These are phyloP conservation scores for Leccinum ochraceum DNA, from an alignment of 768 basidiomycete genomes.

Conservation along the genomic window DNA sequence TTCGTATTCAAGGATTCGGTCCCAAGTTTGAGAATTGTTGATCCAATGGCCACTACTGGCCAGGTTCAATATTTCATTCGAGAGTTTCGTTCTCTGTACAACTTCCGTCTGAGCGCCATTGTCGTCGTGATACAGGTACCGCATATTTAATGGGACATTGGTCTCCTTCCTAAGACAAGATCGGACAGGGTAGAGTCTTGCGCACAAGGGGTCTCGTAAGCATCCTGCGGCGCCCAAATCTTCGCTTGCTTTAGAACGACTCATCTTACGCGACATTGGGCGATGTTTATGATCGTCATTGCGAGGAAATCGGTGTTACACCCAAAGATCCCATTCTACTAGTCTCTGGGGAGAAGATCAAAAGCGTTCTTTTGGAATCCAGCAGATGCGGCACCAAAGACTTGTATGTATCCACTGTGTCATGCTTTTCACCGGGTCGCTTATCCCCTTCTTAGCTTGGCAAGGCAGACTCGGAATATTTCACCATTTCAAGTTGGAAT, in stretches of 20 bases:
- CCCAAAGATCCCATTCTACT: slow-evolving; percentile 89
- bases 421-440: background rate
- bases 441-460: slow-evolving; percentile 43
- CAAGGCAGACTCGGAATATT: slow-evolving; percentile 55
- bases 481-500: slow-evolving; percentile 58
- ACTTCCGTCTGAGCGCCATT: slow-evolving; percentile 79
- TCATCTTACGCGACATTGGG: slow-evolving; percentile 87
- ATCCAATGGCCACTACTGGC: slow-evolving; percentile 83
- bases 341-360: slow-evolving; percentile 82
- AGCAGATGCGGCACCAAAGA: slow-evolving; percentile 43
- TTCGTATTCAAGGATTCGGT: slow-evolving; percentile 86
- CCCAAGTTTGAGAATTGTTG: slow-evolving; percentile 90
- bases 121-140: slow-evolving; percentile 88
- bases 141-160: slow-evolving; percentile 79
- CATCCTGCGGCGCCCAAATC: slow-evolving; percentile 72
- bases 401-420: slow-evolving; percentile 30
- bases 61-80: slow-evolving; percentile 85
- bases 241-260: slow-evolving; percentile 89
- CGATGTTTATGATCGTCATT: slow-evolving; percentile 92
- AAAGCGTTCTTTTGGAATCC: slow-evolving; percentile 63
- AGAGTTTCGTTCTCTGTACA: slow-evolving; percentile 89
- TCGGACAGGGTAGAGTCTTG: slow-evolving; percentile 58
- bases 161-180: slow-evolving; percentile 2
- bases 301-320: slow-evolving; percentile 68
- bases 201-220: slow-evolving; percentile 89